phyloP scores from a whole-genome alignment of 768 basidiomycete genomes.

The Phaffia tasmanica region DNA sequence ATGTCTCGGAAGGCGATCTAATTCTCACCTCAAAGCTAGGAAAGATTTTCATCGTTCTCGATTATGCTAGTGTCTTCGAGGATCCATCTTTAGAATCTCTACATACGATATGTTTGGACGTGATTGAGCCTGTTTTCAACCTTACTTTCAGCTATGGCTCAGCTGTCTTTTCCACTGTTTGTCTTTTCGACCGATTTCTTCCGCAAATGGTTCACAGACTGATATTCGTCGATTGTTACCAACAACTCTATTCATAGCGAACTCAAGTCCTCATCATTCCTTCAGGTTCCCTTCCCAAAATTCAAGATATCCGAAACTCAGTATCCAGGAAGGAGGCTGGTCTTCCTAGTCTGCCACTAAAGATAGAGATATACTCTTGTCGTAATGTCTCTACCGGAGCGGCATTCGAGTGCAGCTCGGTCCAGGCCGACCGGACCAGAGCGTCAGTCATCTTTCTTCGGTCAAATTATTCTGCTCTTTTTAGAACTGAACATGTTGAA shows the following conservation, averaged over 20 bases:
- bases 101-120: slow-evolving; percentile 9
- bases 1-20: neutral
- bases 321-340: neutral
- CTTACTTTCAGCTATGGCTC: neutral
- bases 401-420: neutral
- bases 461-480: neutral
- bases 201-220: neutral
- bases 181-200: neutral
- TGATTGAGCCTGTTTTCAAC: slow-evolving; percentile 15
- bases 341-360: neutral
- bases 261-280: slow-evolving; percentile 1
- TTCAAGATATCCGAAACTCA: neutral
- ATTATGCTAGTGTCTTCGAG: slow-evolving; percentile 11
- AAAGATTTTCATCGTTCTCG: slow-evolving; percentile 17
- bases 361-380: slow-evolving; percentile 3
- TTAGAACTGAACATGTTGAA: neutral
- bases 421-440: neutral
- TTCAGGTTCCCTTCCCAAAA: slow-evolving; percentile 4
- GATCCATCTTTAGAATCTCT: slow-evolving; percentile 6
- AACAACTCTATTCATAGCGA: neutral
- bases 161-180: slow-evolving; percentile 13
- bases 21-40: slow-evolving; percentile 12
- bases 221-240: neutral
- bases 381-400: neutral
- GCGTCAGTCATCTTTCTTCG: neutral